Evolutionary conservation across 805 yeast genomes (phyloP).

Genomic region (Scheffersomyces coipomensis): DNA sequence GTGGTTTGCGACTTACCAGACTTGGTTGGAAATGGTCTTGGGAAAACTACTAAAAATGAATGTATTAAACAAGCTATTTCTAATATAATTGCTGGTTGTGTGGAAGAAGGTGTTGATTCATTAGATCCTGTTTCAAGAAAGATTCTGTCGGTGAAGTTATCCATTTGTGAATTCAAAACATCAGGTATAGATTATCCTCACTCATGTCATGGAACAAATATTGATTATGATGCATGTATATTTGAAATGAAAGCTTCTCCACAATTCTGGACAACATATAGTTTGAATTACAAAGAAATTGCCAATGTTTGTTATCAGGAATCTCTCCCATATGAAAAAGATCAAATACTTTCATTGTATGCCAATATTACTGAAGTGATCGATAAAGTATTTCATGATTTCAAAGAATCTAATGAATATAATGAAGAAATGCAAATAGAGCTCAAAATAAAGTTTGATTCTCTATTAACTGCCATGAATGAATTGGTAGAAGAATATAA

Average conservation of each 20-base stretch:
- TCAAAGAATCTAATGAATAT: conserved; percentile 5
- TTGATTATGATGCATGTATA: conserved; percentile 35
- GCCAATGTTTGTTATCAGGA: conserved; percentile 53
- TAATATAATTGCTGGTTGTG: conserved; percentile 40
- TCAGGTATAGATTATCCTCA: conserved; percentile 37
- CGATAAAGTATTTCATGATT: conserved; percentile 7
- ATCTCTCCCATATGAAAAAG: conserved; percentile 51
- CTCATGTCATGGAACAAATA: conserved; percentile 15
- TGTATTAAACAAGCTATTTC: conserved; percentile 31
- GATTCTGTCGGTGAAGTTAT: conserved; percentile 45
- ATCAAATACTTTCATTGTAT: conserved; percentile 46
- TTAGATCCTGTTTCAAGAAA: conserved; percentile 28
- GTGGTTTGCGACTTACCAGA: too few species aligned
- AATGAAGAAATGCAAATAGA: conserved; percentile 5
- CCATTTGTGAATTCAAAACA: conserved; percentile 55
- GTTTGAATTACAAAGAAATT: conserved; percentile 60
- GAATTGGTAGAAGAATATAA: conserved; percentile 1
- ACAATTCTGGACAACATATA: conserved; percentile 75
- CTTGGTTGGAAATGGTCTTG: conserved; percentile 1
- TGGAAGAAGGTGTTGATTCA: conserved; percentile 37
- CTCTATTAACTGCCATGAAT: conserved; percentile 6
- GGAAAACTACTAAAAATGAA: conserved; percentile 1
- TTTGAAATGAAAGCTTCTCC: conserved; percentile 38
- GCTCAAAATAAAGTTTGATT: conserved; percentile 12
- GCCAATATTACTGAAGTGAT: conserved; percentile 41